Base-by-base conservation (phyloP, 73 alveolate genomes). In the Tetrahymena elliotti region DNA sequence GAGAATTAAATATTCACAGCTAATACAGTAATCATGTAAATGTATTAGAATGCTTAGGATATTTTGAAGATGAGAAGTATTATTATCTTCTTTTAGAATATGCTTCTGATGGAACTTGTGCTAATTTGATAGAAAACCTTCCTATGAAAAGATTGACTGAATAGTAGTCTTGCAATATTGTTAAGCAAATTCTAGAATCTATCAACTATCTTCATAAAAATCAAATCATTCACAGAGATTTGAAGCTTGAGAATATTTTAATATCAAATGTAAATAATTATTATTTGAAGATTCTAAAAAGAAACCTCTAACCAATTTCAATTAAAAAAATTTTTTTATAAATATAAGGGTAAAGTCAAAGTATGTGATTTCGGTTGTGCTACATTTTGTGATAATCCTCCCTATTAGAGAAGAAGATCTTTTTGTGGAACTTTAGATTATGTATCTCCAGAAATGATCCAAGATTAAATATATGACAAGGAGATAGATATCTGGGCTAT, bases 281-380 rank as follows among this genome's bases (percentile, higher is more conserved):
- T 47, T 1, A 47, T 13, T 47, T 47, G n/a, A n/a, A n/a, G n/a
- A n/a, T n/a, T n/a, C n/a, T n/a, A n/a, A n/a, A n/a, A n/a, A n/a
- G n/a, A n/a, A n/a, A n/a, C n/a, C n/a, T n/a, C n/a, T n/a, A n/a
- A n/a, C n/a, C n/a, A n/a, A n/a, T n/a, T n/a, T n/a, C n/a, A n/a
- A n/a, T n/a, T n/a, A n/a, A n/a, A n/a, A n/a, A n/a, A n/a, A n/a
- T n/a, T n/a, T n/a, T n/a, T 93, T 39, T 35, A n/a, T 13, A 35
- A 93, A 22, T 5, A 15, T 12, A 11, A 93, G 95, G 99, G 98
- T 24, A 98, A 97, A 16, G 97, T 98, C 68, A 98, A 98, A 95
- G 84, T 98, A 33, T 99, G 99, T 10, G 99, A 98, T 95, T 98
- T 98, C 95, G 99, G 99, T 12, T 98, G 99, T 99, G 93, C 98